Evolutionary conservation across 495 filamentous ascomycete species (phyloP), one percentile per base, ranked within the genome.

Genomic region (Aspergillus indologenus): DNA sequence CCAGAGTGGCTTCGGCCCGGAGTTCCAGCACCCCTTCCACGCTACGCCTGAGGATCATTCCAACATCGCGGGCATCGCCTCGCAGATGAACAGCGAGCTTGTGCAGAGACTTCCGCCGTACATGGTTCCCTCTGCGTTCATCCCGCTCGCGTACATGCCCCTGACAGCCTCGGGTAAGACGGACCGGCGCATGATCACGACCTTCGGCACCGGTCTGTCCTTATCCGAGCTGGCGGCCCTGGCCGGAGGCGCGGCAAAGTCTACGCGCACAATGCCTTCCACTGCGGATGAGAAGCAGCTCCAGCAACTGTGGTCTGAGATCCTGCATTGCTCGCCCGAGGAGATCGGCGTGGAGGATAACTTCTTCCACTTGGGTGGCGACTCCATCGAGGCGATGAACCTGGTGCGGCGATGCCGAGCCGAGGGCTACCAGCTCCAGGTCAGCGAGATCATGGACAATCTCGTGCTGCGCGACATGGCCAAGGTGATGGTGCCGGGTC

Each of bases 351-450:
- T 77, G 5, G 69, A 76, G 15, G 76, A 80, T 55, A 74, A 70
- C 61, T 85, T 85, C 62, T 79, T 83, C 71, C 69, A 71, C 24
- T 71, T 82, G 29, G 83, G 83, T 3, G 82, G 83, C 22, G 82
- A 86, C 62, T 83, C 81, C 6, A 79, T 86, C 50, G 68, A 72
- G n/a, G 81, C 83, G 12, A 86, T 86, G 74, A 54, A 58, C 22
- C 50, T 62, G 2, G 45, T 45, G 8, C 23, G 51, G 17, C 45
- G 45, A 6, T 54, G 50, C 45, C 42, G 60, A 29, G 43, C 43
- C 2, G 48, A 60, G 3, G 51, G 57, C 4, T 58, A 64, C 23
- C 40, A 21, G 40, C 56, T 56, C 12, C 53, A 46, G 50, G 62
- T 57, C 3, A 66, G 65, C 12, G 65, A 69, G 53, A 73, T 78